These are phyloP conservation scores for Jaltomata sinuosa DNA, from an alignment of 257 asterid species.

Conservation along the genomic window DNA sequence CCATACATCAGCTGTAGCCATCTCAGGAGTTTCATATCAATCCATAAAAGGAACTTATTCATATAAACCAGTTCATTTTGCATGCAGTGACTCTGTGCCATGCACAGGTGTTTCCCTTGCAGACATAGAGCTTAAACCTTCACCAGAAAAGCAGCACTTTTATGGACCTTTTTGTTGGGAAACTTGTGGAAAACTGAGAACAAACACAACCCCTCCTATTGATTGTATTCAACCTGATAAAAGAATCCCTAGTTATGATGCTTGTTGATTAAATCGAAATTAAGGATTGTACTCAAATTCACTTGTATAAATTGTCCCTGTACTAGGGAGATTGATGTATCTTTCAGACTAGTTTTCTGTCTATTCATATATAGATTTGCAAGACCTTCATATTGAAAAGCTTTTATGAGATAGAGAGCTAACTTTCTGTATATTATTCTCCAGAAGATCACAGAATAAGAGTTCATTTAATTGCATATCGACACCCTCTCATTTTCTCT, in stretches of 20 bases:
- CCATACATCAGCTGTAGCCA: conserved; percentile 32
- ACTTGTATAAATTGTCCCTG: neutral
- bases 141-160: neutral
- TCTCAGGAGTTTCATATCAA: conserved; percentile 24
- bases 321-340: neutral
- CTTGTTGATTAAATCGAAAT: neutral
- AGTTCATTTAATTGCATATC: neutral
- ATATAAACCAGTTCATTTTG: conserved; percentile 16
- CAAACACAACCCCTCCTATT: conserved; percentile 25
- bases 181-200: conserved; percentile 28
- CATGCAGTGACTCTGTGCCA: conserved; percentile 33
- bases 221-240: conserved; percentile 10
- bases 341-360: neutral
- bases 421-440: neutral
- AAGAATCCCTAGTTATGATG: neutral
- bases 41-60: conserved; percentile 41
- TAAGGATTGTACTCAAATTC: neutral
- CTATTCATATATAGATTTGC: neutral
- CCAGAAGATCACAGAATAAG: neutral
- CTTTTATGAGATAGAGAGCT: neutral
- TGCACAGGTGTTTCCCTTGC: conserved; percentile 29
- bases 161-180: conserved; percentile 28
- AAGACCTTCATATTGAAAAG: neutral
- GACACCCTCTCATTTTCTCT: neutral
- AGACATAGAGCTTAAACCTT: conserved; percentile 9